Evolutionary conservation across 306 rosid species (phyloP).

Genomic region (Alnus glutinosa): DNA sequence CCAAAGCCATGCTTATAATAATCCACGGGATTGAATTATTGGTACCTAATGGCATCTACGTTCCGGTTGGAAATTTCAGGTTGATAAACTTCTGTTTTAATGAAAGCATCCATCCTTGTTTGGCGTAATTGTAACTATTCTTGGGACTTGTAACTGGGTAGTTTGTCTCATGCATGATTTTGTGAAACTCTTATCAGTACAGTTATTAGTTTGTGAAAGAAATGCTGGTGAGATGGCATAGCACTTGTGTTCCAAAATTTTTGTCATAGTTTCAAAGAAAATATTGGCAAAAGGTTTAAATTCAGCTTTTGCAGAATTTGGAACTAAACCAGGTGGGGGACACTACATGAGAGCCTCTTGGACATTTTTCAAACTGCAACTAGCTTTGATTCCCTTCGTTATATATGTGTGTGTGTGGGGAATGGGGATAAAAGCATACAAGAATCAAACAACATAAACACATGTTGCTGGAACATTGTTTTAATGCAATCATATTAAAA

Average conservation of each 20-base stretch:
- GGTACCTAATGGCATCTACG: background rate
- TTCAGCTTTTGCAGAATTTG: background rate
- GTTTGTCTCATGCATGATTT: background rate
- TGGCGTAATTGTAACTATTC: background rate
- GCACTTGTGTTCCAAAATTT: background rate
- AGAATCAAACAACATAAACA: no score
- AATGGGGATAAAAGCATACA: no score
- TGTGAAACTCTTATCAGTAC: background rate
- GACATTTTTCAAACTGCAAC: background rate
- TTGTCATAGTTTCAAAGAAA: no score
- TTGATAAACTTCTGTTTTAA: background rate
- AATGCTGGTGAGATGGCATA: background rate
- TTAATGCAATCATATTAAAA: no score
- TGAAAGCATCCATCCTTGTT: background rate
- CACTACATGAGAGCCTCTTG: background rate
- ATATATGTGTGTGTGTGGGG: no score
- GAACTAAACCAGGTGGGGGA: background rate
- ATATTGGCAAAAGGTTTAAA: no score
- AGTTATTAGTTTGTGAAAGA: background rate
- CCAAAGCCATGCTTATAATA: background rate
- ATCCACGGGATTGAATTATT: background rate
- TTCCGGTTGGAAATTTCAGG: background rate
- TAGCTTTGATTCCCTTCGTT: no score
- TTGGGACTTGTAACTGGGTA: background rate
- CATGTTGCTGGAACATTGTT: no score